These are phyloP conservation scores for Turnera subulata DNA, from an alignment of 345 rosid species.

Conservation along the genomic window DNA sequence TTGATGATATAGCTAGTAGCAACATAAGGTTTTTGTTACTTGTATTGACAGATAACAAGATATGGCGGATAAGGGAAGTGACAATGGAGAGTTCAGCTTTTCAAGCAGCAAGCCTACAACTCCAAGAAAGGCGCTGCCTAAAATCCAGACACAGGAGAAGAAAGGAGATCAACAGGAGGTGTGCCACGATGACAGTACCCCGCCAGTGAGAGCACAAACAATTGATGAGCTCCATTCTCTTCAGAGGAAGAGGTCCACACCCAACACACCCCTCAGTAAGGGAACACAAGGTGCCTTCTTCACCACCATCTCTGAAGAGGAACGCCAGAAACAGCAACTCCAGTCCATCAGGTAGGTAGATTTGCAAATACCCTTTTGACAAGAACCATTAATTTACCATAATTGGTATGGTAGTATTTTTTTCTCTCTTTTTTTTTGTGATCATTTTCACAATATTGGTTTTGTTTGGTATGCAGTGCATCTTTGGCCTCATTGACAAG, in stretches of 20 bases:
- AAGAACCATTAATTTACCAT: neutral
- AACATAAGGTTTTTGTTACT: neutral
- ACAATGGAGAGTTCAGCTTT: slow-evolving; percentile 28
- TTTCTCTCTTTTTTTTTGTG: no score
- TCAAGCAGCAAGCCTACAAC: neutral
- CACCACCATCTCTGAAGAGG: slow-evolving; percentile 31
- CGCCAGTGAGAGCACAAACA: slow-evolving; percentile 35
- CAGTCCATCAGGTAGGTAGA: slow-evolving; percentile 30
- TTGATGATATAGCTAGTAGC: neutral
- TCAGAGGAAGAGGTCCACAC: slow-evolving; percentile 36
- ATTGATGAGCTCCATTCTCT: slow-evolving; percentile 44
- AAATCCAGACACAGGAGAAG: slow-evolving; percentile 14
- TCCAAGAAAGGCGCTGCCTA: slow-evolving; percentile 17
- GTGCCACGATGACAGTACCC: slow-evolving; percentile 28
- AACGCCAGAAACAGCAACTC: slow-evolving; percentile 35
- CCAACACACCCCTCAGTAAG: slow-evolving; percentile 26
- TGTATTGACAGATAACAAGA: neutral
- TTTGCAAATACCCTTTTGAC: neutral
- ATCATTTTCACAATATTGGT: neutral
- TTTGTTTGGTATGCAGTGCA: slow-evolving; percentile 44
- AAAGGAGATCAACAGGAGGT: slow-evolving; percentile 1
- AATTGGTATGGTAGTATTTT: no score
- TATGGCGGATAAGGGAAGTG: slow-evolving; percentile 12
- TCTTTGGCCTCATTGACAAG: slow-evolving; percentile 91
- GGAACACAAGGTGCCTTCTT: slow-evolving; percentile 12